Conservation (phyloP, 805 yeast genomes). For the Barnettozyma sucrosica region DNA sequence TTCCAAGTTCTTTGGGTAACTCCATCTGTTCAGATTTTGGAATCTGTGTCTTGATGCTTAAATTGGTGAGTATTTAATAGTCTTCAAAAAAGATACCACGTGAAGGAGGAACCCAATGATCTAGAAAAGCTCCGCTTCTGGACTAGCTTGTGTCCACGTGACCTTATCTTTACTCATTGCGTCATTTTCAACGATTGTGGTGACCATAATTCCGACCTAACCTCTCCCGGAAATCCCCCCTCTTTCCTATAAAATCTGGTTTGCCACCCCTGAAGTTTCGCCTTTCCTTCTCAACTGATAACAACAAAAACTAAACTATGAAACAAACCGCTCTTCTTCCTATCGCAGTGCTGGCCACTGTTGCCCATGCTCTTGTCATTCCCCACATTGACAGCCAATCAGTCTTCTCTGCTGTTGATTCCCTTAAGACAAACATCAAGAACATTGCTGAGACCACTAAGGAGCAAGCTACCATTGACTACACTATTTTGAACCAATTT, state of each 20-base stretch:
- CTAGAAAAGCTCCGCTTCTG: too few species aligned
- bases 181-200: not conserved
- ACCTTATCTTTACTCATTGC: conserved; percentile 2
- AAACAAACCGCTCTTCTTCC: conserved; percentile 26
- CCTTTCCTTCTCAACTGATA: not conserved
- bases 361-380: conserved; percentile 53
- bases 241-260: not conserved
- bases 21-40: not conserved
- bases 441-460: conserved; percentile 15
- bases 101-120: too few species aligned
- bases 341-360: conserved; percentile 31
- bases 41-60: not conserved
- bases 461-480: conserved; percentile 16
- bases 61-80: too few species aligned
- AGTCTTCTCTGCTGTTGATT: conserved; percentile 26
- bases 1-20: not conserved
- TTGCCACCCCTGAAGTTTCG: conserved; percentile 1
- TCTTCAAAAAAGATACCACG: too few species aligned
- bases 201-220: not conserved
- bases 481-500: conserved; percentile 8
- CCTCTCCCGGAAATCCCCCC: not conserved
- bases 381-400: conserved; percentile 45
- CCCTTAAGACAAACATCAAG: conserved; percentile 8
- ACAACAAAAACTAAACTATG: conserved; percentile 10
- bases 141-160: not conserved